Conservation (phyloP, 2,329 filamentous ascomycete species). For the Ambrosiella beaveri region DNA sequence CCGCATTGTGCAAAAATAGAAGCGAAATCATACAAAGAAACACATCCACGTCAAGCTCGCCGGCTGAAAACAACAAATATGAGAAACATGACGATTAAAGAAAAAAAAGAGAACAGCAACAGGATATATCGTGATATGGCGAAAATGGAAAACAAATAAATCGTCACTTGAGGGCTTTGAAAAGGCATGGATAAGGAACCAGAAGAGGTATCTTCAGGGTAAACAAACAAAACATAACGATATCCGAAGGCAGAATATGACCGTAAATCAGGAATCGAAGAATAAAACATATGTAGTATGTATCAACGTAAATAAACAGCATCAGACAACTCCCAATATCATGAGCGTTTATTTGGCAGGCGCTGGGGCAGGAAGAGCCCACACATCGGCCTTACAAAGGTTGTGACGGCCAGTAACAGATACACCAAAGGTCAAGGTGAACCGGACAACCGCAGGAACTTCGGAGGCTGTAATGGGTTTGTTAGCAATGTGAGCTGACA, state of each 20-base stretch:
- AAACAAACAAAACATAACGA: not conserved
- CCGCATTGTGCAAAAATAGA: too few relatives aligned
- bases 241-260: not conserved
- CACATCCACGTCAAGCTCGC: too few relatives aligned
- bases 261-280: not conserved
- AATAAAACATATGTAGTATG: constrained; percentile 13
- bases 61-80: too few relatives aligned
- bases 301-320: not conserved
- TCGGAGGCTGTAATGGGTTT: constrained; percentile 17
- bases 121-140: not conserved
- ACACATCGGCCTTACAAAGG: constrained; percentile 59
- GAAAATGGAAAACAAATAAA: not conserved
- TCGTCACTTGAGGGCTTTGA: not conserved
- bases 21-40: too few relatives aligned
- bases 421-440: constrained; percentile 57
- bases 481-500: not conserved
- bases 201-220: not conserved
- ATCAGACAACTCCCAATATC: constrained; percentile 4
- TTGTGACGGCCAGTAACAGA: constrained; percentile 64
- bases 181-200: not conserved
- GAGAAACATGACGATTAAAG: not conserved
- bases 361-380: constrained; percentile 26
- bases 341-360: not conserved
- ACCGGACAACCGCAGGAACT: constrained; percentile 44
- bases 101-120: not conserved